Evolutionary conservation across 208 protist species (phyloP).

Genomic region (Blastocrithidia nonstop): DNA sequence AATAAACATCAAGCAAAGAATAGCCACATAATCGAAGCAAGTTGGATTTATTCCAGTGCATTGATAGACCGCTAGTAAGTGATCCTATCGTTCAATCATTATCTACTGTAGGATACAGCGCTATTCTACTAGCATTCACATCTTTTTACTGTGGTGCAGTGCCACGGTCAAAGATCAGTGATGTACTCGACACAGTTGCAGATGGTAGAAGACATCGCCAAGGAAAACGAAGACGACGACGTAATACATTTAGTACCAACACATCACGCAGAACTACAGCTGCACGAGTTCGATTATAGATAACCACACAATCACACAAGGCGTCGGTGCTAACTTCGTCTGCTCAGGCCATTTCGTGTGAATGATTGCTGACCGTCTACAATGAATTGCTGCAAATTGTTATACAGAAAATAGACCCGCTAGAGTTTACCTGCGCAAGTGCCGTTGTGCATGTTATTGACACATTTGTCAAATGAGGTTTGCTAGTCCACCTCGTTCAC

Average conservation of each 20-base stretch:
- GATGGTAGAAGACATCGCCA: not conserved
- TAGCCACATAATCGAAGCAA: too few species aligned
- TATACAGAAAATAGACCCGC: conserved; percentile 36
- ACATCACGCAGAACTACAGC: not conserved
- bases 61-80: too few species aligned
- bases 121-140: conserved; percentile 58
- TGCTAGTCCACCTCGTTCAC: conserved; percentile 18
- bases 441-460: conserved; percentile 46
- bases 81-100: conserved; percentile 42
- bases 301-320: conserved; percentile 52
- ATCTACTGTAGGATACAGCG: conserved; percentile 36
- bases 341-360: conserved; percentile 25
- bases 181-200: conserved; percentile 26
- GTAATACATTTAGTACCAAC: not conserved
- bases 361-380: conserved; percentile 45
- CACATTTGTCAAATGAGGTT: conserved; percentile 53
- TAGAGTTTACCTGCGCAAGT: conserved; percentile 43
- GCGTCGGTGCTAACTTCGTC: conserved; percentile 47
- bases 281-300: conserved; percentile 3
- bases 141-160: conserved; percentile 73
- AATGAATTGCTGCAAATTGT: conserved; percentile 47
- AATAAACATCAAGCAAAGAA: too few species aligned
- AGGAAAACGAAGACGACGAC: too few species aligned
- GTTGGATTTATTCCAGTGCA: too few species aligned
- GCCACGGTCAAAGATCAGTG: conserved; percentile 32